Percentiles rank a stretch among this genome's conserved stretches.
phyloP scores from a whole-genome alignment of 176 grass and related monocot species.

The Eragrostis curvula region DNA sequence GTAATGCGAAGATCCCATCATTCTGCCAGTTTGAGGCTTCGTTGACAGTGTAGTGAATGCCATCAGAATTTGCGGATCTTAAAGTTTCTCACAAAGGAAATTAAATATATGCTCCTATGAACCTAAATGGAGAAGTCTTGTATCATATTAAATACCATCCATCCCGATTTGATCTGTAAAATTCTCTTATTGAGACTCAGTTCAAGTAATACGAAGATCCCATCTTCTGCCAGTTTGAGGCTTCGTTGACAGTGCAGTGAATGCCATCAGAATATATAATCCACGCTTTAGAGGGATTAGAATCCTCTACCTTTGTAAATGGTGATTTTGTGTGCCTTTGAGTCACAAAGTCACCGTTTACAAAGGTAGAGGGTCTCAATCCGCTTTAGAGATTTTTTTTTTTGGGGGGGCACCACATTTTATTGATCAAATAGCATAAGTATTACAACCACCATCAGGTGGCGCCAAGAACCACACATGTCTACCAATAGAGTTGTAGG shows the following conservation, averaged over 20 bases:
- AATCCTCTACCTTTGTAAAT: no score
- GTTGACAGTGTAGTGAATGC: background rate
- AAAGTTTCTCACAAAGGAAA: background rate
- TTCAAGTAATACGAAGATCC: background rate
- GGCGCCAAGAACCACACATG: no score
- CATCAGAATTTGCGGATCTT: background rate
- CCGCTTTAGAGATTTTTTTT: no score
- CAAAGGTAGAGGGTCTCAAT: no score
- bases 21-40: background rate
- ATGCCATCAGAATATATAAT: background rate
- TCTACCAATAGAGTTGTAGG: no score
- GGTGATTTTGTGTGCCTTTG: no score
- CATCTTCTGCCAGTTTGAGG: background rate
- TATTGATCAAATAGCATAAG: no score
- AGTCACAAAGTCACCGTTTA: no score
- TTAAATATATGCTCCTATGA: no score
- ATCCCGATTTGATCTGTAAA: constrained; percentile 9
- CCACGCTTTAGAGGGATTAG: no score
- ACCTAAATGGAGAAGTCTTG: background rate
- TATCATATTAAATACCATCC: constrained; percentile 13
- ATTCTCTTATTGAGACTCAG: background rate
- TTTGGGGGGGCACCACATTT: no score
- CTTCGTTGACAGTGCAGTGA: background rate
- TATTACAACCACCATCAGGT: no score
- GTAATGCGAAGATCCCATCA: background rate